A percentile compares a stretch with the other conserved stretches of the same genome.
Evolutionary conservation across 192 early-diverging fungal species (phyloP).

Genomic region (Coemansia pectinata): DNA sequence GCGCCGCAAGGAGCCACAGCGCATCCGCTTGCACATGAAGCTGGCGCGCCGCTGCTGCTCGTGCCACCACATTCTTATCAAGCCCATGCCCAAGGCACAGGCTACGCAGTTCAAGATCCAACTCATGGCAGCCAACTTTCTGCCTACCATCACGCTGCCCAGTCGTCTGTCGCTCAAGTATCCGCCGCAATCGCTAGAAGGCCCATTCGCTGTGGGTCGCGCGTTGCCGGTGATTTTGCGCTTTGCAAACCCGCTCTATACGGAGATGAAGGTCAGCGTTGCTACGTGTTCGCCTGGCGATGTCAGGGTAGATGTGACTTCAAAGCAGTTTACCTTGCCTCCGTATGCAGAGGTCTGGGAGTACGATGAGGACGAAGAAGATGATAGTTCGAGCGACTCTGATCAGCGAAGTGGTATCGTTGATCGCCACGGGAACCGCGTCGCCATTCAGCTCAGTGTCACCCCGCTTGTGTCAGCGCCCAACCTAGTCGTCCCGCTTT

Average conservation of each 20-base stretch:
- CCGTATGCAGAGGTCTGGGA: slow-evolving; percentile 81
- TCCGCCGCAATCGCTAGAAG: slow-evolving; percentile 4
- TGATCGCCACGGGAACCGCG: slow-evolving; percentile 43
- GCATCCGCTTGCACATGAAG: slow-evolving; percentile 85
- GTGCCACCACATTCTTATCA: slow-evolving; percentile 88
- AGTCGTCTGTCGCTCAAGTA: slow-evolving; percentile 19
- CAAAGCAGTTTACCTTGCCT: slow-evolving; percentile 66
- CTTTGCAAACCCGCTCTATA: slow-evolving; percentile 81
- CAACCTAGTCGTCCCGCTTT: slow-evolving; percentile 38
- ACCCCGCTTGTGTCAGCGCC: slow-evolving; percentile 18
- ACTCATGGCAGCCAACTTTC: slow-evolving; percentile 76
- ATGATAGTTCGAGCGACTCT: slow-evolving; percentile 15
- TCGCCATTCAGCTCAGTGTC: slow-evolving; percentile 41
- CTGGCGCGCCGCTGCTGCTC: slow-evolving; percentile 80
- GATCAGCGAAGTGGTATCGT: slow-evolving; percentile 30
- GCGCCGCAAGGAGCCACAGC: slow-evolving; percentile 61
- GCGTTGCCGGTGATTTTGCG: slow-evolving; percentile 60
- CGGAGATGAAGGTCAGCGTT: slow-evolving; percentile 65
- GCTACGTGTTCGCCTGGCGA: slow-evolving; percentile 42
- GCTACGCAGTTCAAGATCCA: slow-evolving; percentile 87
- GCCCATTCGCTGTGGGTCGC: slow-evolving; percentile 44
- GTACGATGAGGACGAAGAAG: slow-evolving; percentile 67
- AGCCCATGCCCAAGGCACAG: slow-evolving; percentile 91
- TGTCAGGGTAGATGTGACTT: slow-evolving; percentile 59
- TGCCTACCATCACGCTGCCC: slow-evolving; percentile 72